phyloP scores from a whole-genome alignment of 306 rosid species.

The Aeschynomene evenia region DNA sequence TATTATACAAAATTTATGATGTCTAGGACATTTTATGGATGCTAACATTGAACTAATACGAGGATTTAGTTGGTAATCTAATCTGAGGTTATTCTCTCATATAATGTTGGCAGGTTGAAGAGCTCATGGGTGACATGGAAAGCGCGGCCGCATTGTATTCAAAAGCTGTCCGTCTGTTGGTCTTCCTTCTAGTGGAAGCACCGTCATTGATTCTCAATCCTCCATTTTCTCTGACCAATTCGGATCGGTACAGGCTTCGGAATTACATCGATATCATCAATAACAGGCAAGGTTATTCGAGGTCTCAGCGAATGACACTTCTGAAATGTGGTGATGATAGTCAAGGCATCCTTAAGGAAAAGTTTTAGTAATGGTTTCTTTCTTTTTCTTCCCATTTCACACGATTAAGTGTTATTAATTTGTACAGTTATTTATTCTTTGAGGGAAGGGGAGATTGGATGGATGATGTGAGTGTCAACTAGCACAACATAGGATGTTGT shows the following conservation, averaged over 20 bases:
- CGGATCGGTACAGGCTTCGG: conserved; percentile 85
- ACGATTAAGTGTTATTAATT: conserved; percentile 53
- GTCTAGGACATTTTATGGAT: conserved; percentile 4
- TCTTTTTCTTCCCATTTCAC: conserved; percentile 26
- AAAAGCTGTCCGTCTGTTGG: conserved; percentile 67
- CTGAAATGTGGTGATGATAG: conserved; percentile 64
- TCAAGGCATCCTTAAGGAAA: conserved; percentile 49
- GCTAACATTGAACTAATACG: background rate
- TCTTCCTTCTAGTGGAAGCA: conserved; percentile 87
- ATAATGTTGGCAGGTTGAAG: conserved; percentile 74
- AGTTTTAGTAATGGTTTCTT: conserved; percentile 35
- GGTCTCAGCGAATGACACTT: conserved; percentile 72
- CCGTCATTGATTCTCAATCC: conserved; percentile 92
- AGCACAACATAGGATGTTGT: conserved; percentile 37
- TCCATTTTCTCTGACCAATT: conserved; percentile 79
- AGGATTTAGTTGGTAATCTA: background rate
- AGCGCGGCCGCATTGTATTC: conserved; percentile 71
- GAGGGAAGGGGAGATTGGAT: conserved; percentile 56
- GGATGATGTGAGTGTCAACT: conserved; percentile 37
- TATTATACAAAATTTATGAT: background rate
- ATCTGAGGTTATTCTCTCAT: conserved; percentile 19
- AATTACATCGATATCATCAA: conserved; percentile 71
- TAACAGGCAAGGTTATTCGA: conserved; percentile 75
- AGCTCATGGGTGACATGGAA: conserved; percentile 84
- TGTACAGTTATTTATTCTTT: conserved; percentile 88